Base-by-base conservation (phyloP, 805 yeast genomes). In the Saccharomycopsis sp. region DNA sequence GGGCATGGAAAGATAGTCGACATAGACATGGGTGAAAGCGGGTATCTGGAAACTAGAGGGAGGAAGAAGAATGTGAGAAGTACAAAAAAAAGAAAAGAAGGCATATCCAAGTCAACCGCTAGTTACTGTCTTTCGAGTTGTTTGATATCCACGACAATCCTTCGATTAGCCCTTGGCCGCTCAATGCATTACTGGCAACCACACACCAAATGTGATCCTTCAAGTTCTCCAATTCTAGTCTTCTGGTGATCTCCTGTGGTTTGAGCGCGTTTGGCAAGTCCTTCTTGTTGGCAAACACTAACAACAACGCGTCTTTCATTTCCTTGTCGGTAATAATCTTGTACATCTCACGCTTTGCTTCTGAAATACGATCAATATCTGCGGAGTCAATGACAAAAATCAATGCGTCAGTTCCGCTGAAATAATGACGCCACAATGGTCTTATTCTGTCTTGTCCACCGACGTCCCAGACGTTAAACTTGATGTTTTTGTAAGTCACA, bases 361-460 rank as follows among this genome's bases (percentile, higher is more conserved):
- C 94, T 54, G 82, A 84, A 64, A 91, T 73, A 66, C 97, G 78
- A 34, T 77, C 80, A 51, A 73, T 68, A 71, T 91, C 96, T 5
- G 87, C 82, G 3, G 90, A 80, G 72, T 91, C 98, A 60, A 91
- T 86, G 57, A 91, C 97, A 70, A 89, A 91, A 57, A 91, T 89
- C 59, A 91, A 78, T 8, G 96, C 97, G 68, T 90, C 87, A 2
- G 97, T 89, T 44, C 96, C 96, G 12, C 96, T 88, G 72, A 87
- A 90, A 73, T 91, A 91, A 69, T 91, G 97, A 71, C 97, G 83
- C 97, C 98, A 91, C 59, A 91, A 77, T 0, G 95, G 96, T 68
- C 97, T 82, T 64, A 91, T 81, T 71, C 95, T 78, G 67, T 88
- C 95, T 75, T 90, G 97, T 69, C 97, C 97, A 73, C 97, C 97